These are phyloP conservation scores for Kodamaea lidongshanica DNA, from an alignment of 805 yeast species.

Conservation along the genomic window DNA sequence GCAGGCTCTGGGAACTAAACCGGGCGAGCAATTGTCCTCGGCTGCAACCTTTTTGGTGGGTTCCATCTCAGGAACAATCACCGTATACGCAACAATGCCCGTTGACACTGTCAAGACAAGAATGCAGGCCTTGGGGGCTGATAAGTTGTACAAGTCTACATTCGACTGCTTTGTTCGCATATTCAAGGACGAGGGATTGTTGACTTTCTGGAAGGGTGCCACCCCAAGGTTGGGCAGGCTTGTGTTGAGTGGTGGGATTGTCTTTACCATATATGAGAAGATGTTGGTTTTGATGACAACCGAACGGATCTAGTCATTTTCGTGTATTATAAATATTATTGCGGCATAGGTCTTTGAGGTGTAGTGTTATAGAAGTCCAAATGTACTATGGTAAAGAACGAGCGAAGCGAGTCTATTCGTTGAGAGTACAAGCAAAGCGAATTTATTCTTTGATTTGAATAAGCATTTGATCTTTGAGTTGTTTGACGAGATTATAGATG, in stretches of 20 bases:
- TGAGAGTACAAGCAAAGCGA: no score
- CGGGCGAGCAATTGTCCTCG: slow-evolving; percentile 69
- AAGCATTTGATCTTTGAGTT: slow-evolving; percentile 55
- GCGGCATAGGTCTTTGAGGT: no score
- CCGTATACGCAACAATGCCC: slow-evolving; percentile 93
- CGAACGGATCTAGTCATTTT: no score
- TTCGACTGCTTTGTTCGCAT: slow-evolving; percentile 75
- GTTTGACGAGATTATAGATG: slow-evolving; percentile 51
- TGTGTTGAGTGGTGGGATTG: slow-evolving; percentile 93
- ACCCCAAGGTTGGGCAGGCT: slow-evolving; percentile 93
- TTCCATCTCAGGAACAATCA: slow-evolving; percentile 80
- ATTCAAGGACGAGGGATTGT: slow-evolving; percentile 79
- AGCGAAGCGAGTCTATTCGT: no score
- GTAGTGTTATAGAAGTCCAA: no score
- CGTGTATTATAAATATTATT: no score
- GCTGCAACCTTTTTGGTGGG: slow-evolving; percentile 83
- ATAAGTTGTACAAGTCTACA: slow-evolving; percentile 64
- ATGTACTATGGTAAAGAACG: no score
- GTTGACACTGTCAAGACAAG: slow-evolving; percentile 93
- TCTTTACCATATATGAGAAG: slow-evolving; percentile 92
- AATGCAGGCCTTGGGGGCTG: slow-evolving; percentile 89
- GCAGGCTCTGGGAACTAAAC: slow-evolving; percentile 57
- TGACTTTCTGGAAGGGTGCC: slow-evolving; percentile 96
- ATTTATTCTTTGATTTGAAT: no score
- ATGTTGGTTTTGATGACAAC: slow-evolving; percentile 62